Conservation (phyloP, 164 flowering plant genomes). For the Santalum album region DNA sequence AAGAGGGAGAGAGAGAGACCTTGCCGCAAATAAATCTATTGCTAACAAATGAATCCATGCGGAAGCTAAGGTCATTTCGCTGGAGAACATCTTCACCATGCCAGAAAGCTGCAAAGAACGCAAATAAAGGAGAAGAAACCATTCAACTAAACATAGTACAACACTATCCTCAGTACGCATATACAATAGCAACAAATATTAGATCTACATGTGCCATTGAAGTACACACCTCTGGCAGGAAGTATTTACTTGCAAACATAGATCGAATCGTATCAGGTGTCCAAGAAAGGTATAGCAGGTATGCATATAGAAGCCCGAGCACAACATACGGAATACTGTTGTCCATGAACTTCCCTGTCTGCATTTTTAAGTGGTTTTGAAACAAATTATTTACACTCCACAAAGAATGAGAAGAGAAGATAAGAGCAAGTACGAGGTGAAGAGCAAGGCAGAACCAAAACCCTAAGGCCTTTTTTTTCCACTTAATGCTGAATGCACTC, state of each 20-base stretch:
- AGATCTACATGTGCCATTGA: background rate
- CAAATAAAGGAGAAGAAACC: background rate
- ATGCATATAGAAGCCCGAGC: constrained; percentile 73
- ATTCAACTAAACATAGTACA: too few species aligned
- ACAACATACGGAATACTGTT: constrained; percentile 66
- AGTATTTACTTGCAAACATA: constrained; percentile 83
- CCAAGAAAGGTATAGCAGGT: constrained; percentile 83
- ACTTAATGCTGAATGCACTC: too few species aligned
- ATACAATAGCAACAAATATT: background rate
- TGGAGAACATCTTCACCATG: constrained; percentile 79
- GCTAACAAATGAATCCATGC: constrained; percentile 92
- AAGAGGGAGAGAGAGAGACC: constrained; percentile 38
- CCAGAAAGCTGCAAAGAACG: constrained; percentile 54
- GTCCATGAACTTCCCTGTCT: constrained; percentile 74
- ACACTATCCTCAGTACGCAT: background rate
- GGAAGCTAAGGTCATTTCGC: constrained; percentile 85
- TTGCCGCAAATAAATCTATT: constrained; percentile 92
- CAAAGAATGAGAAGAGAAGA: too few species aligned
- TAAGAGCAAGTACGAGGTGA: too few species aligned
- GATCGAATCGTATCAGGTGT: constrained; percentile 73
- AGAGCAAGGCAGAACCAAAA: too few species aligned
- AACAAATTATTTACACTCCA: background rate
- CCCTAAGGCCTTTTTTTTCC: too few species aligned
- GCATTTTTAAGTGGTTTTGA: constrained; percentile 17
- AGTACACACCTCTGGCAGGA: constrained; percentile 75